Evolutionary conservation across 164 flowering plant genomes (phyloP).

Genomic region (Magnolia sinica): DNA sequence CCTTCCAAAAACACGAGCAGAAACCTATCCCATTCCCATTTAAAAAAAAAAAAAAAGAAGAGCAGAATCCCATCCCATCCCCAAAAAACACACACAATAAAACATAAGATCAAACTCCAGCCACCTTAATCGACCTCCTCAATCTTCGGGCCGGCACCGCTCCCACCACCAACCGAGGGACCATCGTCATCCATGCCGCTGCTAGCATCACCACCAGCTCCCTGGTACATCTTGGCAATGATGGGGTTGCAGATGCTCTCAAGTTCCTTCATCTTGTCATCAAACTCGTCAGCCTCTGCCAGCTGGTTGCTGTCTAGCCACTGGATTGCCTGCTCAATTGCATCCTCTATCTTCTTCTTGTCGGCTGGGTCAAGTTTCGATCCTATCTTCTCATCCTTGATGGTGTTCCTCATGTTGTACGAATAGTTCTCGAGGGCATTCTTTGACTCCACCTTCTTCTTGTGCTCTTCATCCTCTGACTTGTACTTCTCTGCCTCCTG

Average conservation of each 20-base stretch:
- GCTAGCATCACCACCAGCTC: constrained; percentile 15
- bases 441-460: constrained; percentile 41
- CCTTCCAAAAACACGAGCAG: no score
- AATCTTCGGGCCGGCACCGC: constrained; percentile 31
- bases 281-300: constrained; percentile 33
- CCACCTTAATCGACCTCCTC: constrained; percentile 23
- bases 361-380: constrained; percentile 29
- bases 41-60: background rate
- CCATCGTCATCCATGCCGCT: constrained; percentile 26
- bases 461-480: constrained; percentile 42
- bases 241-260: constrained; percentile 37
- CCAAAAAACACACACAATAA: background rate
- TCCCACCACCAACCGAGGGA: constrained; percentile 10
- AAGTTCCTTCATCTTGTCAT: constrained; percentile 33
- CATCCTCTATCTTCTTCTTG: constrained; percentile 40
- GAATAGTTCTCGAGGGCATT: constrained; percentile 33
- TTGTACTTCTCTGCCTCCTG: constrained; percentile 41
- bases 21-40: no score
- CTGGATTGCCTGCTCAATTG: constrained; percentile 33
- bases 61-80: background rate
- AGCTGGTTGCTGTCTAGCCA: constrained; percentile 46
- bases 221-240: constrained; percentile 45
- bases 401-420: constrained; percentile 40
- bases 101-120: background rate
- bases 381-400: constrained; percentile 38